Conservation (phyloP, 176 grass and related monocot genomes). For the Stipa capillata region DNA sequence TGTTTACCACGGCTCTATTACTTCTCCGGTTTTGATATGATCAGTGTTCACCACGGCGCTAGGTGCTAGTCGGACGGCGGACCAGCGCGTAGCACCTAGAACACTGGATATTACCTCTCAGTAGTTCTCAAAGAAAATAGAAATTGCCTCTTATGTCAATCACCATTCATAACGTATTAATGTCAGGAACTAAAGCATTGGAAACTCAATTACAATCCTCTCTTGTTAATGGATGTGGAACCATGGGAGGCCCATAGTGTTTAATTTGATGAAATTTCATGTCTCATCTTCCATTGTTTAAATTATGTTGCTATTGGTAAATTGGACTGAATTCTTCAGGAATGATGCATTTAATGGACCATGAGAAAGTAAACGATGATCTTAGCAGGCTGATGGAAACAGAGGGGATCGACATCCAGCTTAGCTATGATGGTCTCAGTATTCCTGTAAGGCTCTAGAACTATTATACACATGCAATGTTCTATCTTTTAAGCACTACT, state of each 20-base stretch:
- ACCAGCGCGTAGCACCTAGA: too few species aligned
- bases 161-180: neutral
- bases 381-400: slow-evolving; percentile 68
- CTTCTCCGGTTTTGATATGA: neutral
- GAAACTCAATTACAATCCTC: neutral
- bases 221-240: slow-evolving; percentile 2
- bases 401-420: slow-evolving; percentile 83
- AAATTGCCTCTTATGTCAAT: neutral
- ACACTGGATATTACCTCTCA: neutral
- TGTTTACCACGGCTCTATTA: too few species aligned
- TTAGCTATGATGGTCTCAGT: slow-evolving; percentile 86
- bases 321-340: slow-evolving; percentile 42
- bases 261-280: slow-evolving; percentile 5
- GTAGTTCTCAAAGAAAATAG: slow-evolving; percentile 3
- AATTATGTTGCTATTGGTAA: slow-evolving; percentile 7
- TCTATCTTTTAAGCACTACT: neutral
- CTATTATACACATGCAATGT: neutral
- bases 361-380: slow-evolving; percentile 68
- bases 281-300: slow-evolving; percentile 26
- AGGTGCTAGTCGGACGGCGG: too few species aligned
- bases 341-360: slow-evolving; percentile 99
- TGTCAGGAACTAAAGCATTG: neutral
- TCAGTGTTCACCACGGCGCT: too few species aligned
- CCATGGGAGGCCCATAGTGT: neutral
- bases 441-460: slow-evolving; percentile 76